Evolutionary conservation across 2,329 filamentous ascomycete species (phyloP), one percentile per base, ranked within the genome.

Genomic region (Pseudocercospora eumusae): DNA sequence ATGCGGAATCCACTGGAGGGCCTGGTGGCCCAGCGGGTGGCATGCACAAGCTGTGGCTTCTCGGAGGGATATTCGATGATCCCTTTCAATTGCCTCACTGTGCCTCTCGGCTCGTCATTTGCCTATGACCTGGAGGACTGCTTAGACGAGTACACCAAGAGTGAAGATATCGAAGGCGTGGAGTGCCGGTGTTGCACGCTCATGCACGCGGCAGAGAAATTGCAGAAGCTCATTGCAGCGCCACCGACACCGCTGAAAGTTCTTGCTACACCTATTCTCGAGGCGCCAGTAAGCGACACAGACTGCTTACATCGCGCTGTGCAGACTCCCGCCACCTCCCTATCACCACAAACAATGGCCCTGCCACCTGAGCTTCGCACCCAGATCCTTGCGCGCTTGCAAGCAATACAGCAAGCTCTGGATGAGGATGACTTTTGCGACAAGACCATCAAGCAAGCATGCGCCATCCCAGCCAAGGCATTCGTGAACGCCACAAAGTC

Each of bases 161-260:
- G 97, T 8, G 95, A 98, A 73, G 82, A 84, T 1, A 96, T 99
- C 61, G 87, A 92, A 68, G 92, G 91, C 0, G 93, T 98, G 1
- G 89, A 97, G 72, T 99, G 95, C 75, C 85, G 88, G 15, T 96
- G 93, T 70, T 99, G 95, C 76, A 96, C 93, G 0, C 82, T 97
- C 1, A 76, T 93, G 9, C 77, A 80, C 20, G 79, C 83, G 9
- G 81, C 85, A 58, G 77, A 80, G 36, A 76, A 89, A 59, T 76
- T 83, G 13, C 79, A 83, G 62, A 79, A 75, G 62, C 69, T 83
- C 54, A 66, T 82, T 25, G 50, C 57, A 49, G 58, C 59, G n/a
- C 13, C 50, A 20, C 52, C 62, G 8, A 54, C 52, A 9, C 52
- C 52, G 21, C 23, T 33, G n/a, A 54, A 33, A 33, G 52, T 54